Base-by-base conservation (phyloP, 2,329 filamentous ascomycete species). In the Xylaria sp. region DNA sequence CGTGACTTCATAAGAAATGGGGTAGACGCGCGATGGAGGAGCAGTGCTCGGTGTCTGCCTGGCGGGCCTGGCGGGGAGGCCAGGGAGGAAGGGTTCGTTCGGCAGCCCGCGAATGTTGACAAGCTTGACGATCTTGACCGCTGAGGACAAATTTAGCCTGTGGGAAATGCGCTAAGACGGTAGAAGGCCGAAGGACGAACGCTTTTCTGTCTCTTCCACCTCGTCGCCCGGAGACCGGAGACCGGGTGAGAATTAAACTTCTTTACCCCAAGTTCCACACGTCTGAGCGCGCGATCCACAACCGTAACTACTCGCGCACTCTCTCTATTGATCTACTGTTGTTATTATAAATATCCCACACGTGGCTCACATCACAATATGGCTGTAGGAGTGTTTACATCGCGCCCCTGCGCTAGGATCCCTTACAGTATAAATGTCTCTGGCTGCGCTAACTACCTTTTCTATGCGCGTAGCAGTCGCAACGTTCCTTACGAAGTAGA, bases 211-310 rank as follows among this genome's bases (percentile, higher is more conserved):
- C 29, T 34, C 16, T n/a, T n/a, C n/a, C n/a, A n/a, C n/a, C 29
- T 34, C 29, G 9, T 34, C 29, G n/a, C n/a, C n/a, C n/a, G n/a
- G n/a, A n/a, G n/a, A n/a, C n/a, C n/a, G n/a, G n/a, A 16, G 16
- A 37, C 29, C n/a, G 8, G 4, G 7, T 8, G 19, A 20, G 24
- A 17, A n/a, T 18, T 44, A 40, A 40, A 38, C 39, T 42, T 45
- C 37, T 40, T 21, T 50, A 20, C 54, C 18, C 45, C 51, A 52
- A 47, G 55, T 52, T 52, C 55, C 51, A 47, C 48, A 34, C 22
- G 29, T 37, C 42, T 52, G 39, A 46, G 45, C 48, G 42, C 17
- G 22, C 19, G 55, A 54, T 51, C 55, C 44, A 49, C 47, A 46
- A 44, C 46, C 38, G 46, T 43, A 48, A 45, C 29, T 16, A 29